Evolutionary conservation across 2,329 filamentous ascomycete genomes (phyloP).

Genomic region (Penicillium sp.): DNA sequence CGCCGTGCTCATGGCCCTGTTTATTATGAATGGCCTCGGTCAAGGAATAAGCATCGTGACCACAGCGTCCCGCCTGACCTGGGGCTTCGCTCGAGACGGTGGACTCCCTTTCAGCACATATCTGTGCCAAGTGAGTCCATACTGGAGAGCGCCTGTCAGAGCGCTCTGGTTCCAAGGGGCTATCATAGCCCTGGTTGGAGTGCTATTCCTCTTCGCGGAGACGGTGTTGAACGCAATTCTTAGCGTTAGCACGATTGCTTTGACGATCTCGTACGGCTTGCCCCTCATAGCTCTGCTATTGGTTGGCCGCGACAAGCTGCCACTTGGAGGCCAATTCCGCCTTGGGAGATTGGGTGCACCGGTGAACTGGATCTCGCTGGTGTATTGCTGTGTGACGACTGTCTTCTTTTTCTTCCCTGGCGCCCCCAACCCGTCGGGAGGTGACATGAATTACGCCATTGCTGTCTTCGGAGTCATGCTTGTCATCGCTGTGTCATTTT

Average conservation of each 20-base stretch:
- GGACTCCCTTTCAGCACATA: conserved; percentile 47
- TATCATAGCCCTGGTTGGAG: conserved; percentile 47
- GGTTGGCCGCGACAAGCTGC: conserved; percentile 52
- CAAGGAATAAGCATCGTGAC: conserved; percentile 52
- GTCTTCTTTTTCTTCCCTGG: conserved; percentile 56
- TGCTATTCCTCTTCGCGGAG: conserved; percentile 54
- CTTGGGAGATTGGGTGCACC: conserved; percentile 45
- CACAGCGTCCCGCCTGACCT: conserved; percentile 51
- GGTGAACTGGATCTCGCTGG: conserved; percentile 48
- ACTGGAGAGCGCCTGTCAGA: conserved; percentile 52
- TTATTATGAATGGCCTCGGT: conserved; percentile 54
- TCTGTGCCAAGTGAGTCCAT: conserved; percentile 43
- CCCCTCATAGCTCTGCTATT: conserved; percentile 50
- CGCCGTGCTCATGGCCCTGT: conserved; percentile 51
- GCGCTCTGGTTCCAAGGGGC: conserved; percentile 52
- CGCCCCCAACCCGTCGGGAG: conserved; percentile 42
- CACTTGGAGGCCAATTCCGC: conserved; percentile 41
- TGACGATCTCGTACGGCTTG: conserved; percentile 51
- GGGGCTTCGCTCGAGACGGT: conserved; percentile 53
- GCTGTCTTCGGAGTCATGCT: conserved; percentile 55
- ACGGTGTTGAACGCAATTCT: conserved; percentile 53
- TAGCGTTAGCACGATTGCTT: conserved; percentile 54
- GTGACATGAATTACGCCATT: conserved; percentile 58
- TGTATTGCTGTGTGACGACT: conserved; percentile 51
- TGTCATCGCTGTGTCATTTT: conserved; percentile 49